phyloP scores from a whole-genome alignment of 345 rosid genomes.

The Lepidium sativum region DNA sequence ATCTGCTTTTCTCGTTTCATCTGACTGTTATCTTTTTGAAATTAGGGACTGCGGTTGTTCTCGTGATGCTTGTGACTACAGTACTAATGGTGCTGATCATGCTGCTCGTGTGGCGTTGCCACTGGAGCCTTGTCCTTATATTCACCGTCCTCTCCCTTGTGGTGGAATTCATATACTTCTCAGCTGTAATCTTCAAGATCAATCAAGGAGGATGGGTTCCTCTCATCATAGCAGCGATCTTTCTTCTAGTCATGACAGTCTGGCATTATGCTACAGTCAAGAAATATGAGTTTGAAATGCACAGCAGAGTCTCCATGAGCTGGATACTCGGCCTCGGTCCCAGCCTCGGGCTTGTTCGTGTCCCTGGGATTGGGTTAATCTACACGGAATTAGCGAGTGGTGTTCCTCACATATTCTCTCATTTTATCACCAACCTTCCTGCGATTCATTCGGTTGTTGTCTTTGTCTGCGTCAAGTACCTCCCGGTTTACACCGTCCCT shows the following conservation, averaged over 20 bases:
- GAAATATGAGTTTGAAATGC: slow-evolving; percentile 71
- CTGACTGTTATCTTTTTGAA: slow-evolving; percentile 7
- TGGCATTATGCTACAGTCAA: slow-evolving; percentile 77
- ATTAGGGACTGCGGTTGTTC: slow-evolving; percentile 65
- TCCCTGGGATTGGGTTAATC: slow-evolving; percentile 75
- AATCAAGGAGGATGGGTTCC: slow-evolving; percentile 88
- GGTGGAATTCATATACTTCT: slow-evolving; percentile 56
- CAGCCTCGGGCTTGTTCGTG: slow-evolving; percentile 82
- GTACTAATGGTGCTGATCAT: slow-evolving; percentile 56
- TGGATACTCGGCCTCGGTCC: slow-evolving; percentile 91
- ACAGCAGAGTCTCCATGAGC: slow-evolving; percentile 70
- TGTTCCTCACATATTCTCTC: slow-evolving; percentile 80
- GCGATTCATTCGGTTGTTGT: slow-evolving; percentile 74
- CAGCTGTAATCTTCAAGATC: slow-evolving; percentile 60
- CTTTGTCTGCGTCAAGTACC: slow-evolving; percentile 69
- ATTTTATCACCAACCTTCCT: slow-evolving; percentile 74
- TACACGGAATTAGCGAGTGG: slow-evolving; percentile 79
- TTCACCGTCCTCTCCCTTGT: slow-evolving; percentile 47
- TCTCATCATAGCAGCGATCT: slow-evolving; percentile 54
- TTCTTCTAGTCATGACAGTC: slow-evolving; percentile 53
- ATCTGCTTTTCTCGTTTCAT: background rate
- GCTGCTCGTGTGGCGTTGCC: slow-evolving; percentile 80
- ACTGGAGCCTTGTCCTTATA: slow-evolving; percentile 55
- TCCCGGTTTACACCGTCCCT: slow-evolving; percentile 73
- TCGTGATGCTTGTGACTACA: slow-evolving; percentile 76